phyloP scores from a whole-genome alignment of 495 filamentous ascomycete species.

The Antarctomyces pellizariae region DNA sequence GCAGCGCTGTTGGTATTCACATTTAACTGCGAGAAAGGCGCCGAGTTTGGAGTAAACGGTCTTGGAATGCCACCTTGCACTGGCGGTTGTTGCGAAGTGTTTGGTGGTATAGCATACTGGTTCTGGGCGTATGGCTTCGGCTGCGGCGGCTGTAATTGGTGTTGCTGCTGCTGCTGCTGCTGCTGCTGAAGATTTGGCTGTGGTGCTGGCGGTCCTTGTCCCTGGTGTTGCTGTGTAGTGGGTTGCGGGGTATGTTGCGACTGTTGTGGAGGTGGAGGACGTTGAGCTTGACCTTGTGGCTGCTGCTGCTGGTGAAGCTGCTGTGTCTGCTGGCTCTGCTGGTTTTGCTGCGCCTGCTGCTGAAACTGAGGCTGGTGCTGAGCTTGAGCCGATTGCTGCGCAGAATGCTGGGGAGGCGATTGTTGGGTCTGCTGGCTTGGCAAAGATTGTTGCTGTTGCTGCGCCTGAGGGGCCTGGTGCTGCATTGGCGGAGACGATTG shows the following conservation, averaged over 20 bases:
- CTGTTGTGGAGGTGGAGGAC: conserved; percentile 6
- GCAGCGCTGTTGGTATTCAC: no score
- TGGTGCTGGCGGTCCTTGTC: conserved; percentile 11
- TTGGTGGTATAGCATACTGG: conserved; percentile 6
- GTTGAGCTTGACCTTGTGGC: conserved; percentile 10
- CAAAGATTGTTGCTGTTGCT: no score
- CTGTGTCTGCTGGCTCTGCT: conserved; percentile 8
- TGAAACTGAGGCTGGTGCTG: conserved; percentile 5
- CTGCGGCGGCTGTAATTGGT: conserved; percentile 11
- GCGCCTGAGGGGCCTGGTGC: no score
- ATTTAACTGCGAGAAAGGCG: no score
- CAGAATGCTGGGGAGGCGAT: no score
- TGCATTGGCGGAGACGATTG: no score
- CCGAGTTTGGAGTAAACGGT: no score
- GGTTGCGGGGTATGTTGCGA: conserved; percentile 6
- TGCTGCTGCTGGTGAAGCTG: conserved; percentile 6
- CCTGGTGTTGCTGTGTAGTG: conserved; percentile 8
- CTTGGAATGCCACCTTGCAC: no score
- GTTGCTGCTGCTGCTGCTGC: conserved; percentile 9
- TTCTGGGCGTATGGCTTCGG: conserved; percentile 3
- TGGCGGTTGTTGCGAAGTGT: conserved; percentile 7
- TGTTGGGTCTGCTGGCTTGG: no score
- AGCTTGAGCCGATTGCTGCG: no score
- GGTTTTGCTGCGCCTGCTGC: conserved; percentile 9
- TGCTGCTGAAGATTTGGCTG: conserved; percentile 7